Base-by-base conservation (phyloP, 306 rosid genomes). In the Oemleria cerasiformis region DNA sequence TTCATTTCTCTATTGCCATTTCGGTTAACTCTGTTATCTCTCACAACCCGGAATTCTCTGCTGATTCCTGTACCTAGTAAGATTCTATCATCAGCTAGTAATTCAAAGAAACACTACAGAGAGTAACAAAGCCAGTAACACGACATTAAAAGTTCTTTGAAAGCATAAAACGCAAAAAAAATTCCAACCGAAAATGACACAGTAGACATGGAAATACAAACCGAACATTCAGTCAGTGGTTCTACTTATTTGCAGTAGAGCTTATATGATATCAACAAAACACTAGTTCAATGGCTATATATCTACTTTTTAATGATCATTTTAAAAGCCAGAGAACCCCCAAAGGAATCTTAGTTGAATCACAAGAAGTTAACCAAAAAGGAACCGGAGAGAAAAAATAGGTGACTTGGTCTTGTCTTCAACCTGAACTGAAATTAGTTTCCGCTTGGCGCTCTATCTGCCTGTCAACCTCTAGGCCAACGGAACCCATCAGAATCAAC, bases 31-130 rank as follows among this genome's bases (percentile, higher is more conserved):
- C 97, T 83, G 78, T 95, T 91, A 84, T 95, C 99, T 81, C 92
- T 89, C 75, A 91, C 97, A 77, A 95, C 86, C 58, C 97, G 97
- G 73, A 95, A 95, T 84, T 91, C 91, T 85, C 83, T 79, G 82
- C 88, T 86, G 77, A 75, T 71, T 73, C 87, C 97, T 95, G 84
- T 61, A 86, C 61, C 57, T 19, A 51, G 63, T 50, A 74, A 51
- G 72, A 76, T 75, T 42, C 73, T 47, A 75, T 19, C 23, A 87
- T 70, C 71, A 87, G 67, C 48, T 11, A 77, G 61, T 43, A 73
- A 20, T 43, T 36, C 73, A 79, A 75, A 64, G 47, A 25, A 64
- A 58, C 41, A 70, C 38, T 39, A 63, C 44, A 58, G n/a, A 58
- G 12, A 65, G 53, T 34, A 30, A 63, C 16, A 30, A 15, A 16